Percentiles rank a stretch among this genome's conserved stretches.
phyloP scores from a whole-genome alignment of 495 filamentous ascomycete species.

The Trichocladium antarcticum region DNA sequence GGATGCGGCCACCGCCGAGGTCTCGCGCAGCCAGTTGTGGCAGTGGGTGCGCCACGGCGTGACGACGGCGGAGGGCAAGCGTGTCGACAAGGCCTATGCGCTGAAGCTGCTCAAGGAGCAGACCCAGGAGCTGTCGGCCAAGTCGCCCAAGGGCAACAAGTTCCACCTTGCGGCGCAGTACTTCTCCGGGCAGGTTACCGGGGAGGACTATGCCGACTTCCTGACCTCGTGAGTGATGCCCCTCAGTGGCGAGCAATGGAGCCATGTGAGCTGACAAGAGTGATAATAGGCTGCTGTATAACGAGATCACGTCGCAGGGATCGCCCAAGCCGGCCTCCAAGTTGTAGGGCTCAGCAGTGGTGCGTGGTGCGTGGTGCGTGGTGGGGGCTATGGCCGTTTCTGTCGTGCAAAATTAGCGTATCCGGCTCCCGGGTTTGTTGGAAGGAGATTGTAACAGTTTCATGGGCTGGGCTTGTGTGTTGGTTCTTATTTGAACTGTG shows the following conservation, averaged over 20 bases:
- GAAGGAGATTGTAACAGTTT: neutral
- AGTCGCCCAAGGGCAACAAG: slow-evolving; percentile 83
- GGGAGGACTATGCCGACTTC: slow-evolving; percentile 96
- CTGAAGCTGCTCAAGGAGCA: slow-evolving; percentile 82
- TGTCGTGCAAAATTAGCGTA: neutral
- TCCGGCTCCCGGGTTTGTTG: neutral
- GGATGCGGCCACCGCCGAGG: slow-evolving; percentile 94
- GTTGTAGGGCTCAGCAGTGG: slow-evolving; percentile 42
- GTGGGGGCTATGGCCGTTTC: neutral
- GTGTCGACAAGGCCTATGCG: slow-evolving; percentile 82
- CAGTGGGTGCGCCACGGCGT: slow-evolving; percentile 89
- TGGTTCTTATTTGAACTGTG: neutral
- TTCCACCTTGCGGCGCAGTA: slow-evolving; percentile 84
- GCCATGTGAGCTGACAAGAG: neutral
- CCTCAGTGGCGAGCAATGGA: neutral
- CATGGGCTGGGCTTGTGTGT: neutral
- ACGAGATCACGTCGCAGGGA: slow-evolving; percentile 85
- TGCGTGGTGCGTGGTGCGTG: neutral
- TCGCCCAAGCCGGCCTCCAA: slow-evolving; percentile 61
- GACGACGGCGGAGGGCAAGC: slow-evolving; percentile 78
- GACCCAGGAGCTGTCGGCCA: slow-evolving; percentile 59
- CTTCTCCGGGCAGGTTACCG: slow-evolving; percentile 85
- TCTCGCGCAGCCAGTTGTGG: slow-evolving; percentile 86
- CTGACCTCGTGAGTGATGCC: slow-evolving; percentile 61
- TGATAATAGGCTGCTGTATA: slow-evolving; percentile 62